Conservation (phyloP, 179 eudicot genomes). For the Gypsophila paniculata region DNA sequence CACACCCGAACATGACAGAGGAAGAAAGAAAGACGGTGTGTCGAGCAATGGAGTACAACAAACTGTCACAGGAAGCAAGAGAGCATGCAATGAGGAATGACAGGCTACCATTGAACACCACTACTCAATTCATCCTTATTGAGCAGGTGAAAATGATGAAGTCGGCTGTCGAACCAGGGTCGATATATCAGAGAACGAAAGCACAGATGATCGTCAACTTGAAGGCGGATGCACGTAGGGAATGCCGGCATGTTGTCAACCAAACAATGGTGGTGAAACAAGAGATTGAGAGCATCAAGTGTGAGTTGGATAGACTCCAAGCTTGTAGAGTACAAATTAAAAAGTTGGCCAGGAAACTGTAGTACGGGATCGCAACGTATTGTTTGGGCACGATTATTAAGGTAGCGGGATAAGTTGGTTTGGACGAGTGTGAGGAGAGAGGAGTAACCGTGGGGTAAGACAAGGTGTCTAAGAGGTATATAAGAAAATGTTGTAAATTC, state of each 20-base stretch:
- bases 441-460: too few relatives aligned
- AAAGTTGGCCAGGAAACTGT: slow-evolving; percentile 24
- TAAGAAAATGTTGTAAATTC: too few relatives aligned
- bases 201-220: slow-evolving; percentile 32
- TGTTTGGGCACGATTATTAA: too few relatives aligned
- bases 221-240: slow-evolving; percentile 18
- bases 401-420: too few relatives aligned
- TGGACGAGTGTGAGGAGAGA: too few relatives aligned
- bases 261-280: slow-evolving; percentile 34
- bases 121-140: slow-evolving; percentile 36
- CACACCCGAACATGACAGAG: slow-evolving; percentile 39
- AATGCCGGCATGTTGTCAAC: slow-evolving; percentile 22
- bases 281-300: slow-evolving; percentile 35
- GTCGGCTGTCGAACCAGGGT: slow-evolving; percentile 27
- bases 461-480: too few relatives aligned
- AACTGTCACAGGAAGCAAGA: slow-evolving; percentile 42
- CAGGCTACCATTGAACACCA: slow-evolving; percentile 31
- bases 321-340: slow-evolving; percentile 29
- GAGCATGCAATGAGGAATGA: slow-evolving; percentile 38
- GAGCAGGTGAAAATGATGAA: slow-evolving; percentile 43
- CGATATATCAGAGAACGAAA: slow-evolving; percentile 34
- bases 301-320: slow-evolving; percentile 36
- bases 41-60: slow-evolving; percentile 34
- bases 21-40: slow-evolving; percentile 37
- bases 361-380: not conserved